phyloP scores from a whole-genome alignment of 257 asterid genomes.

The Voacanga thouarsii region DNA sequence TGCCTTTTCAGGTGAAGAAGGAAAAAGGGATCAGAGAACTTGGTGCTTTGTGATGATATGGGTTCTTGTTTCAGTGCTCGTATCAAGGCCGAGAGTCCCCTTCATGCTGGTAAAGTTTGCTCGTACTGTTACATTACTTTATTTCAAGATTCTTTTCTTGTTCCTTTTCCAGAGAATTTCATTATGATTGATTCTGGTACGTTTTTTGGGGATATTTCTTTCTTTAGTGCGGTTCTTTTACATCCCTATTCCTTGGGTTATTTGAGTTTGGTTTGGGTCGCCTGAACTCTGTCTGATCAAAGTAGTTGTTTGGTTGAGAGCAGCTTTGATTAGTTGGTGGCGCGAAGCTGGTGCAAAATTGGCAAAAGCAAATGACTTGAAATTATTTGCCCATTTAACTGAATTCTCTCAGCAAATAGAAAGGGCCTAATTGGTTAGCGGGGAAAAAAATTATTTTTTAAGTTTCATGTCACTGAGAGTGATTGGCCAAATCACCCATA shows the following conservation, averaged over 20 bases:
- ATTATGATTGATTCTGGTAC: neutral
- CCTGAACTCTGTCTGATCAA: slow-evolving; percentile 3
- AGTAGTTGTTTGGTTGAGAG: neutral
- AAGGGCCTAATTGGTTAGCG: no score
- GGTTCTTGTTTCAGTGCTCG: slow-evolving; percentile 74
- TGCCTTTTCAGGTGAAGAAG: neutral
- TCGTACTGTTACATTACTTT: slow-evolving; percentile 2
- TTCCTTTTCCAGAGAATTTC: neutral
- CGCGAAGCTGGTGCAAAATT: neutral
- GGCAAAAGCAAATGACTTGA: neutral
- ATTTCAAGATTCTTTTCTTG: neutral
- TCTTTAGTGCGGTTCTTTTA: neutral
- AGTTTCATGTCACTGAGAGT: neutral
- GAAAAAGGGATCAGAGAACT: neutral
- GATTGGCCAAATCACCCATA: neutral
- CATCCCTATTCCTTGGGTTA: neutral
- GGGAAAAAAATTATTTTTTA: no score
- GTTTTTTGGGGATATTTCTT: slow-evolving; percentile 8
- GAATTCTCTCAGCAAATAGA: no score
- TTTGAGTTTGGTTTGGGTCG: neutral
- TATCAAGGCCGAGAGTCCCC: slow-evolving; percentile 66
- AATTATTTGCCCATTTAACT: no score
- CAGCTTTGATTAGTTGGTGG: neutral
- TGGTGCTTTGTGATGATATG: slow-evolving; percentile 30
- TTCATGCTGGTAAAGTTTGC: slow-evolving; percentile 52